Conservation (phyloP, 2,329 filamentous ascomycete species). For the Phialophora tarda region DNA sequence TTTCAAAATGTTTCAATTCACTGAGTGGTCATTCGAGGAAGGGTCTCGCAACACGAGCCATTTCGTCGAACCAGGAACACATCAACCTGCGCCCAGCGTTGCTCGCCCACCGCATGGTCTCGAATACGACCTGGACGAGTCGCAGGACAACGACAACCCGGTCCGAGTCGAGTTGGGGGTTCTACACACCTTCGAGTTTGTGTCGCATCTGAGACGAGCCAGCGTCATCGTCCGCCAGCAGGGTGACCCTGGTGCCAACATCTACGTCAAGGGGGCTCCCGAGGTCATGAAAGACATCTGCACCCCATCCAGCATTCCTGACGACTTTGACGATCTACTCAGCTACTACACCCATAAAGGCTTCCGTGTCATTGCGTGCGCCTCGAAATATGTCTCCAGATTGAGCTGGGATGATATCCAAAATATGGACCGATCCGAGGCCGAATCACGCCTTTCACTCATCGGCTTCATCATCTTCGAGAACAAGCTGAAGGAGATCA, state of each 20-base stretch:
- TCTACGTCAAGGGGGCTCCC: slow-evolving; percentile 95
- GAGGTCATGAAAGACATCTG: slow-evolving; percentile 97
- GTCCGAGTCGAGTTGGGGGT: slow-evolving; percentile 81
- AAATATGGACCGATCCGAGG: slow-evolving; percentile 86
- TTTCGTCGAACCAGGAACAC: slow-evolving; percentile 72
- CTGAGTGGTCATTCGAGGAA: slow-evolving; percentile 89
- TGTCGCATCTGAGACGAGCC: slow-evolving; percentile 86
- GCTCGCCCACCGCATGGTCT: slow-evolving; percentile 74
- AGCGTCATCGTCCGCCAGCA: slow-evolving; percentile 92
- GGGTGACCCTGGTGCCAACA: slow-evolving; percentile 78
- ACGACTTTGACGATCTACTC: slow-evolving; percentile 87
- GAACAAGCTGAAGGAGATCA: slow-evolving; percentile 94
- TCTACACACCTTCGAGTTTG: slow-evolving; percentile 89
- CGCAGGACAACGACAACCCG: slow-evolving; percentile 34
- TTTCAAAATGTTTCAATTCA: slow-evolving; percentile 98
- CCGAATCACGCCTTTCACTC: slow-evolving; percentile 83
- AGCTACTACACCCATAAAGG: slow-evolving; percentile 93
- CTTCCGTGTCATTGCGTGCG: slow-evolving; percentile 94
- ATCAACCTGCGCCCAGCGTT: slow-evolving; percentile 78
- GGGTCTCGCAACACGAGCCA: slow-evolving; percentile 71
- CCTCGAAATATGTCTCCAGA: slow-evolving; percentile 83
- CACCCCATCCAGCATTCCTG: slow-evolving; percentile 77
- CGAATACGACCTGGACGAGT: slow-evolving; percentile 63
- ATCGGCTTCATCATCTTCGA: slow-evolving; percentile 98
- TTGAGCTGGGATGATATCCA: slow-evolving; percentile 93